Base-by-base conservation (phyloP, 2,329 filamentous ascomycete species). In the Paracorniculantispora psalliotae region DNA sequence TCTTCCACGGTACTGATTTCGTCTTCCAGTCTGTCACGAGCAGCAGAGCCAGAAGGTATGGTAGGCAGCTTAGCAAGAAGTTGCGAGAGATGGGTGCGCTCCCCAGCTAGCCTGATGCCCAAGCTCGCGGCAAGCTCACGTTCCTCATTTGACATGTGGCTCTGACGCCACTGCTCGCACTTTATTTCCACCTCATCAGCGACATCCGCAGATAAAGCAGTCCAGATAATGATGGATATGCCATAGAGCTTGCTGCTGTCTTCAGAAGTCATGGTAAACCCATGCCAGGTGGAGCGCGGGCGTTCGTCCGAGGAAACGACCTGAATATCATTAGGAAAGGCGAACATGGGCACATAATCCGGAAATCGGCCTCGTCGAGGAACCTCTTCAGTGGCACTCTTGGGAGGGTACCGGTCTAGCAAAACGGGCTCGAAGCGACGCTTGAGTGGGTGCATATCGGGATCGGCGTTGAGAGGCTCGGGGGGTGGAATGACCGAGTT, bases 271-370 rank as follows among this genome's bases (percentile, higher is more conserved):
- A 99, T 97, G 62, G 91, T 92, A 70, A 99, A 99, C 51, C 94
- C 94, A 74, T 99, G 94, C 94, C 94, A 99, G 25, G 92, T 97
- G n/a, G 94, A 93, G 62, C 92, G 83, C 1, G 94, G 94, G 62
- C 92, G 84, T 71, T 96, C 91, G 68, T 99, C 94, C 1, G 92
- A 92, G 1, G 94, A 97, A 10, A 97, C 91, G 55, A 99, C 94
- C 63, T 92, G 92, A 66, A 99, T 94, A 72, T 99, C 94, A 73
- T 97, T 97, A 48, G 94, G 94, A 68, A 97, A 99, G 57, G 94
- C 92, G 73, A 99, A 99, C 94, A 99, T 97, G 59, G 94, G 94
- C 19, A 99, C 91, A 68, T 97, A 99, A 70, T 99, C 94, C 1
- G 94, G 94, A 69, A 99, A 97, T 59, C 84, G 87, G 57, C 91